phyloP scores from a whole-genome alignment of 2,329 filamentous ascomycete genomes.

The Penicillium decumbens region DNA sequence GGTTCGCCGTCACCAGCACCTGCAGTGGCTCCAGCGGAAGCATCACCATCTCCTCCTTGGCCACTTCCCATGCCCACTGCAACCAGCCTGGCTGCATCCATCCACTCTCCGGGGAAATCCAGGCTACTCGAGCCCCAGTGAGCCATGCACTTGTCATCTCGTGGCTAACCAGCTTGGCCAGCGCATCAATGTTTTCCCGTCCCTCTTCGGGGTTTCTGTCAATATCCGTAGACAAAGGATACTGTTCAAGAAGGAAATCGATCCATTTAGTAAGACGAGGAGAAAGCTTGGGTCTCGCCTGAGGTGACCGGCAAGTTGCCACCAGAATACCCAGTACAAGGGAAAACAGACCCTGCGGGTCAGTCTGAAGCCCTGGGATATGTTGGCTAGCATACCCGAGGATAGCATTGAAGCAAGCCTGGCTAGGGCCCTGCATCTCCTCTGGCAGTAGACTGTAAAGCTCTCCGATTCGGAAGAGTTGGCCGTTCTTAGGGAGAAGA shows the following conservation, averaged over 20 bases:
- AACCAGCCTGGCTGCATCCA: conserved; percentile 39
- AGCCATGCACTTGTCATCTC: conserved; percentile 9
- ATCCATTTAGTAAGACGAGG: conserved; percentile 37
- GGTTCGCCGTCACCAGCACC: conserved; percentile 24
- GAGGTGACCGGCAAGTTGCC: conserved; percentile 21
- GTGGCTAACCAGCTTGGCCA: conserved; percentile 20
- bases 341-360: conserved; percentile 19
- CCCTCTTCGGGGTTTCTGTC: conserved; percentile 32
- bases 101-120: conserved; percentile 24
- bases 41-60: conserved; percentile 38
- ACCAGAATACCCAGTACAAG: conserved; percentile 34
- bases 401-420: conserved; percentile 24
- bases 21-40: conserved; percentile 34
- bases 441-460: conserved; percentile 29
- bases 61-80: conserved; percentile 43
- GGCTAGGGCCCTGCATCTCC: conserved; percentile 24
- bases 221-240: conserved; percentile 28
- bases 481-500: conserved; percentile 32
- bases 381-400: conserved; percentile 16
- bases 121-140: conserved; percentile 11
- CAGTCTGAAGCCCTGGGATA: conserved; percentile 19
- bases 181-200: conserved; percentile 18
- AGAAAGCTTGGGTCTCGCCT: conserved; percentile 22
- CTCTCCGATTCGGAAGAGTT: conserved; percentile 33
- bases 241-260: conserved; percentile 33